Evolutionary conservation across 352 stramenopile genomes (phyloP), one percentile per base, ranked within the genome.

Genomic region (Lagenidium sp.): DNA sequence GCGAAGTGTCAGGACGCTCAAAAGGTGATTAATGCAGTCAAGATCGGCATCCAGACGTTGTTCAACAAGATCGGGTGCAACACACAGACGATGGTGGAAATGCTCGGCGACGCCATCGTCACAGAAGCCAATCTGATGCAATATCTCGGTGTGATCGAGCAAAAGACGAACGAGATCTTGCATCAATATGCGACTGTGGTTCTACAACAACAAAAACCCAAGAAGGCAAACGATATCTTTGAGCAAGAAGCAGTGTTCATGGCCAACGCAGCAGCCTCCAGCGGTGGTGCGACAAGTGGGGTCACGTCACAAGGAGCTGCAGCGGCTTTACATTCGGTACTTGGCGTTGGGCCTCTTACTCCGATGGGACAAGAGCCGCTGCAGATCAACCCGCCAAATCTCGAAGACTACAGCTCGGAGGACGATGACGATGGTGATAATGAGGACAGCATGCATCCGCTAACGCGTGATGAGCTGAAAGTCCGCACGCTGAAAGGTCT

Each of bases 111-210:
- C 26, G 72, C 68, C 6, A 69, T 86, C 11, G 75, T 98, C 24
- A 97, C 91, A 1, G 94, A 97, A 40, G 81, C 86, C 44, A 98
- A 98, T 53, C 79, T 98, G 64, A 92, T 98, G 63, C 82, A 93
- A 35, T 97, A 96, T 53, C 67, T 98, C 5, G 93, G 89, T 11
- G 83, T 96, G 40, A 94, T 98, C 30, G 94, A 98, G 62, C 81
- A 98, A 47, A 86, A 85, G 49, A 93, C 88, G 4, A 97, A 97
- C 55, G 82, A 94, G 38, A 83, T 98, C 25, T 53, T 98, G 38
- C 82, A 94, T 26, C 71, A 91, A 36, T 97, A 94, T 58, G 67
- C 74, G 15, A 63, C 60, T 10, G 55, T 73, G 24, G 49, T 64
- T 16, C 18, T 70, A 12, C 60, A 72, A 38, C 55, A 75, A 28